Evolutionary conservation across 1,284 basidiomycete species (phyloP).

Genomic region (Schizophyllum amplum): DNA sequence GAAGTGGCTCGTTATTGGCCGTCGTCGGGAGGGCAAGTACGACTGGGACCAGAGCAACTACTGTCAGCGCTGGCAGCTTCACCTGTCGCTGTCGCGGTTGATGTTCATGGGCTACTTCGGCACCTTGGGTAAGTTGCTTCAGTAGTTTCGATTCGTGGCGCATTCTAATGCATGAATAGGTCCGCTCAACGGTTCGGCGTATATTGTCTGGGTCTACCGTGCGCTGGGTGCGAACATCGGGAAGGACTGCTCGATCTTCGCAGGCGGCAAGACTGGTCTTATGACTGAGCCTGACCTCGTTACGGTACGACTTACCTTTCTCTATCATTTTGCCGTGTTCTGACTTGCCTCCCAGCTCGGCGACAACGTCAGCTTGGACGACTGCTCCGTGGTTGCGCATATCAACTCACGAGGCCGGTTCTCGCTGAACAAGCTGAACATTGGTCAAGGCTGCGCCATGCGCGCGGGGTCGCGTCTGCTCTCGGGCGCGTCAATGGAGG

Average conservation of each 20-base stretch:
- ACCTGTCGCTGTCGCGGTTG: constrained; percentile 27
- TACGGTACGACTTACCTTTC: constrained; percentile 18
- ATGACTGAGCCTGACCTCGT: constrained; percentile 40
- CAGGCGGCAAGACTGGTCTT: constrained; percentile 29
- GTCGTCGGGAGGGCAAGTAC: constrained; percentile 27
- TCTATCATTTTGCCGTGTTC: background rate
- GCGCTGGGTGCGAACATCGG: constrained; percentile 34
- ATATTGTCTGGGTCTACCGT: constrained; percentile 35
- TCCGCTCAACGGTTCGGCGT: constrained; percentile 29
- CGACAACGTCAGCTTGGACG: constrained; percentile 31
- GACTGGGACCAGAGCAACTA: constrained; percentile 38
- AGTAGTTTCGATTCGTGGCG: background rate
- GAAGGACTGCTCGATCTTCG: constrained; percentile 30
- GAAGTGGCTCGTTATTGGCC: constrained; percentile 34
- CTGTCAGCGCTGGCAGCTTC: constrained; percentile 39
- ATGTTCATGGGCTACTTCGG: constrained; percentile 31
- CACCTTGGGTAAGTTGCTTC: constrained; percentile 21
- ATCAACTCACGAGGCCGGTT: constrained; percentile 39
- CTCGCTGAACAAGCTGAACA: constrained; percentile 31
- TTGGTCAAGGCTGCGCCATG: constrained; percentile 31
- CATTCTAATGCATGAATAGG: constrained; percentile 13
- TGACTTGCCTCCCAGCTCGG: constrained; percentile 22
- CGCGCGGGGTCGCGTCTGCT: constrained; percentile 39
- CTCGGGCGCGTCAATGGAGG: constrained; percentile 42
- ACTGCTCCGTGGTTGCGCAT: constrained; percentile 38